phyloP scores from a whole-genome alignment of 192 early-diverging fungal species.

The Coemansia sp. region DNA sequence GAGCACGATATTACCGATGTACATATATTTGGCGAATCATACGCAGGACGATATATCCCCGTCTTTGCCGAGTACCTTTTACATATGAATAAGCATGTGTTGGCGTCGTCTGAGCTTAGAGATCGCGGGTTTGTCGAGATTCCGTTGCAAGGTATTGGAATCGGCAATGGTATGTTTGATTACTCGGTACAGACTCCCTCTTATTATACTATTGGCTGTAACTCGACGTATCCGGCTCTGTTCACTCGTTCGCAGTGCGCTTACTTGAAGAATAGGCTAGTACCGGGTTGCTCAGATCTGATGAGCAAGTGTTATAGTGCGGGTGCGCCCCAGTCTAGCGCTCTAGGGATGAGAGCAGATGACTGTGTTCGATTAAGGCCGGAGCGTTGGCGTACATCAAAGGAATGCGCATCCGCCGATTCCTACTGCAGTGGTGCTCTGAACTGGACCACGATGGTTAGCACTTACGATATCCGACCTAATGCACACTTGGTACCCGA shows the following conservation, averaged over 20 bases:
- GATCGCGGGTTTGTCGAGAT: slow-evolving; percentile 31
- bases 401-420: slow-evolving; percentile 31
- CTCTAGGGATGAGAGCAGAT: slow-evolving; percentile 23
- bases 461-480: slow-evolving; percentile 68
- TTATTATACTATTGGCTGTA: slow-evolving; percentile 49
- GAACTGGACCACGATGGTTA: slow-evolving; percentile 62
- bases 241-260: slow-evolving; percentile 28
- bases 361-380: slow-evolving; percentile 17
- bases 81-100: slow-evolving; percentile 39
- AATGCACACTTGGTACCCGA: slow-evolving; percentile 58
- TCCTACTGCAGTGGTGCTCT: slow-evolving; percentile 45
- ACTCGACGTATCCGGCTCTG: slow-evolving; percentile 43
- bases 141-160: slow-evolving; percentile 55
- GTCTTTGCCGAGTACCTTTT: slow-evolving; percentile 49
- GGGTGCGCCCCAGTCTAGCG: slow-evolving; percentile 16
- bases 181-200: slow-evolving; percentile 35
- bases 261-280: slow-evolving; percentile 49
- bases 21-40: slow-evolving; percentile 61
- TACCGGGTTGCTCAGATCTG: slow-evolving; percentile 51
- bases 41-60: slow-evolving; percentile 61
- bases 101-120: slow-evolving; percentile 20
- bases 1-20: slow-evolving; percentile 23
- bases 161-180: slow-evolving; percentile 62
- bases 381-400: slow-evolving; percentile 23
- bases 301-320: slow-evolving; percentile 59